Base-by-base conservation (phyloP, 2,329 filamentous ascomycete genomes). In the Neonectria ditissima region DNA sequence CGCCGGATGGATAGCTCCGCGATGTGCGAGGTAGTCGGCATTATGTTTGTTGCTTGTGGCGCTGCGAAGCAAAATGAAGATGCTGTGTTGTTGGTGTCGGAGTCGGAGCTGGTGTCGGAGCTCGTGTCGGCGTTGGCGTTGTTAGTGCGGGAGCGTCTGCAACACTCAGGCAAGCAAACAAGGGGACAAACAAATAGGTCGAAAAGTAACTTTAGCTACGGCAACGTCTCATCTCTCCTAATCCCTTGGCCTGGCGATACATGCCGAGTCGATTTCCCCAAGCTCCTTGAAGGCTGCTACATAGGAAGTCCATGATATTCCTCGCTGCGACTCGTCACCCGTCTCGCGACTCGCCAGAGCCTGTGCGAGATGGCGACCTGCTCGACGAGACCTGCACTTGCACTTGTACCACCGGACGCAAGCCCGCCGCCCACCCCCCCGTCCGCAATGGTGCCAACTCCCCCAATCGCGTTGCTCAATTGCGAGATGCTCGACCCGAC, bases 381-480 rank as follows among this genome's bases (percentile, higher is more conserved):
- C n/a, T n/a, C n/a, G 41, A 28, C 39, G 41, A 37, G 43, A 34
- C 20, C 28, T 34, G 24, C n/a, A 34, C 18, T 16, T 26, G 24
- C 24, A 26, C 24, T 22, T 26, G 20, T 48, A 34, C 48, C 56
- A 28, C 47, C 24, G 54, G 54, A n/a, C n/a, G 28, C 30, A 20
- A 41, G 37, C 37, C 37, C n/a, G 37, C 37, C 37, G 61, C 51
- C 58, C 34, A 55, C 47, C 50, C 22, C 39, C 68, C 30, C 37
- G n/a, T 18, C n/a, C n/a, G n/a, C n/a, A n/a, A n/a, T n/a, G n/a
- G n/a, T n/a, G 26, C 47, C 47, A 32, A 20, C 58, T 60, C 63
- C 62, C 62, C 69, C 69, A 72, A 71, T 71, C 63, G 58, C 43
- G 39, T 65, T 28, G 56, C 48, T 57, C 68, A 13, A 62, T 59